Evolutionary conservation across 192 early-diverging fungal genomes (phyloP).

Genomic region (Coemansia sp.): DNA sequence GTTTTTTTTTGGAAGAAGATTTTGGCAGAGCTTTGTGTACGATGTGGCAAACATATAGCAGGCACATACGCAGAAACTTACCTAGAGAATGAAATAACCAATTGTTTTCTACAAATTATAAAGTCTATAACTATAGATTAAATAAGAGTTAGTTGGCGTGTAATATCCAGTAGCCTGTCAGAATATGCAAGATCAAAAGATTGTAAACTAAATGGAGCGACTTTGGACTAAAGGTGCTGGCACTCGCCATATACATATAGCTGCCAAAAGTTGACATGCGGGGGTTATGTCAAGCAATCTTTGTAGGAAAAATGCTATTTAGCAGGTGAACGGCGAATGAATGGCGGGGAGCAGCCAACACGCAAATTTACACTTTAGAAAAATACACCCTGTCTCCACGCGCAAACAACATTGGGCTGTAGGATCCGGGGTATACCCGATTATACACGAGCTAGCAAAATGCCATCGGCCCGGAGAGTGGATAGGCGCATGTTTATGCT

Average conservation of each 20-base stretch:
- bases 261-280: neutral
- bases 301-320: neutral
- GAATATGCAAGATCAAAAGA: neutral
- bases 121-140: too few relatives aligned
- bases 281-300: neutral
- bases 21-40: too few relatives aligned
- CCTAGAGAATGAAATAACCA: too few relatives aligned
- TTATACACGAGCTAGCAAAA: neutral
- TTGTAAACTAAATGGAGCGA: neutral
- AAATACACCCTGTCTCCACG: neutral
- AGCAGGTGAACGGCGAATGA: neutral
- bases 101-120: too few relatives aligned
- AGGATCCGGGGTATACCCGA: neutral
- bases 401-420: neutral
- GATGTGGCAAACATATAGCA: neutral
- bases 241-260: neutral
- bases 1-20: neutral
- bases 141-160: too few relatives aligned
- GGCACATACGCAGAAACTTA: neutral
- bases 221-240: neutral
- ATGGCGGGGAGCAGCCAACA: slow-evolving; percentile 2
- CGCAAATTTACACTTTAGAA: neutral
- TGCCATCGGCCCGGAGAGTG: neutral
- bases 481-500: neutral
- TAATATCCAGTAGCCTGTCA: too few relatives aligned